Percentiles rank a stretch among this genome's conserved stretches.
phyloP scores from a whole-genome alignment of 2,329 filamentous ascomycete species.

The Huntiella omanensis region DNA sequence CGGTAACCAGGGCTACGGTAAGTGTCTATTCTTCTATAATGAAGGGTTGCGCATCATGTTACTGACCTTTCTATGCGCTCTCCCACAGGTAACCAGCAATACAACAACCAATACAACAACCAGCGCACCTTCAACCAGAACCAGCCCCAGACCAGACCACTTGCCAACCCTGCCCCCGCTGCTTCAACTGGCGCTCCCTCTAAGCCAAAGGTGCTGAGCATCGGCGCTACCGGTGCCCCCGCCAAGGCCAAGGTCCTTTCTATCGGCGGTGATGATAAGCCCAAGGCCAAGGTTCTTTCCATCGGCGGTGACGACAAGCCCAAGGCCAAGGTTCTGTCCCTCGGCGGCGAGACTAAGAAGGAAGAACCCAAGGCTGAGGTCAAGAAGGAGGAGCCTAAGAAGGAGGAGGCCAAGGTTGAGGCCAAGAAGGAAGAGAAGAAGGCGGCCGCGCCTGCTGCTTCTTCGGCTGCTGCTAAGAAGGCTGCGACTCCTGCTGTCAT shows the following conservation, averaged over 20 bases:
- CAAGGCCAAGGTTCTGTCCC: conserved; percentile 20
- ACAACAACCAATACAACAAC: conserved; percentile 27
- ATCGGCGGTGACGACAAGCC: conserved; percentile 42
- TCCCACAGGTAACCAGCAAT: conserved; percentile 16
- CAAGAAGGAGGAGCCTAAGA: conserved; percentile 18
- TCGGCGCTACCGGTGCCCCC: conserved; percentile 36
- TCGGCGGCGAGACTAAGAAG: conserved; percentile 2
- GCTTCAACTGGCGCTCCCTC: conserved; percentile 31
- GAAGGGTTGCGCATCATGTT: not conserved
- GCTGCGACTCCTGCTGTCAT: conserved; percentile 57
- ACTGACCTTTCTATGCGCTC: not conserved
- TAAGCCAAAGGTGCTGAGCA: conserved; percentile 41
- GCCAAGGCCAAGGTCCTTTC: conserved; percentile 52
- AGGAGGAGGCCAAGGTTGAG: conserved; percentile 28
- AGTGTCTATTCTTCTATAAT: not conserved
- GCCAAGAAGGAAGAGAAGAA: conserved; percentile 31
- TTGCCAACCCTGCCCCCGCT: conserved; percentile 23
- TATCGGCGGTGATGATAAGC: conserved; percentile 43
- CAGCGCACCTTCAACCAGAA: conserved; percentile 23
- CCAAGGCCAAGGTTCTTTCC: conserved; percentile 49
- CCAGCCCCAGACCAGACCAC: conserved; percentile 21
- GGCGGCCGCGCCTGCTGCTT: conserved; percentile 54
- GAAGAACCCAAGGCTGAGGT: conserved; percentile 4
- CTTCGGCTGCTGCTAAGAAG: conserved; percentile 74
- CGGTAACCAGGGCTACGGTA: too few relatives aligned